Evolutionary conservation across 1,284 basidiomycete species (phyloP), one percentile per base, ranked within the genome.

Genomic region (Trametes hirsuta): DNA sequence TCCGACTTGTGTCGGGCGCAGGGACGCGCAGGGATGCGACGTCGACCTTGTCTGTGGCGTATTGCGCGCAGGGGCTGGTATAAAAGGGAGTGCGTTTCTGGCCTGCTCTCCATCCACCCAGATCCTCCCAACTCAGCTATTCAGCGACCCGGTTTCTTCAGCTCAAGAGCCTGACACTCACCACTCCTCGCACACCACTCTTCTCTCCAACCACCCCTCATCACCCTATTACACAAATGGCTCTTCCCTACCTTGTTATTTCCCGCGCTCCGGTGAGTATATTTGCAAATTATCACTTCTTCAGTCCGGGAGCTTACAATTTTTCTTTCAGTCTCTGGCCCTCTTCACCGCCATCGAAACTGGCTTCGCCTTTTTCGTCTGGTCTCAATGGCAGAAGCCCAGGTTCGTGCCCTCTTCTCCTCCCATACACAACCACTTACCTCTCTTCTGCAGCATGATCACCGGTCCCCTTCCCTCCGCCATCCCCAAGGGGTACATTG

Each of bases 401-500:
- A 71, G 66, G 71, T 73, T 46, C 25, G 51, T 39, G 42, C 42
- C 21, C 35, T 14, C 48, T 24, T 15, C 11, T 40, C 41, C 39
- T 12, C 9, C 24, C n/a, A n/a, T 37, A n/a, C 39, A 18, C 47
- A 36, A 25, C 18, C 12, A 12, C 53, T 59, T 22, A 35, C 18
- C 12, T 36, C 10, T 25, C 10, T 15, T 30, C 35, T 46, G 8
- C 41, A 71, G 68, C 47, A 40, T 64, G 39, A 63, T 71, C 51
- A 25, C 41, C 2, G 67, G 66, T 25, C 68, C 68, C 41, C 60
- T 70, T 22, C 66, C 63, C 22, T 66, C 68, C 45, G 68, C 68
- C 34, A 71, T 71, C 44, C 69, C 70, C 41, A 65, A 68, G 59
- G 70, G 68, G 25, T 65, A 70, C 58, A 56, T 70, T 47, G 69